Conservation (phyloP, 1,139 yeast species). For the Candida pseudocylindracea region DNA sequence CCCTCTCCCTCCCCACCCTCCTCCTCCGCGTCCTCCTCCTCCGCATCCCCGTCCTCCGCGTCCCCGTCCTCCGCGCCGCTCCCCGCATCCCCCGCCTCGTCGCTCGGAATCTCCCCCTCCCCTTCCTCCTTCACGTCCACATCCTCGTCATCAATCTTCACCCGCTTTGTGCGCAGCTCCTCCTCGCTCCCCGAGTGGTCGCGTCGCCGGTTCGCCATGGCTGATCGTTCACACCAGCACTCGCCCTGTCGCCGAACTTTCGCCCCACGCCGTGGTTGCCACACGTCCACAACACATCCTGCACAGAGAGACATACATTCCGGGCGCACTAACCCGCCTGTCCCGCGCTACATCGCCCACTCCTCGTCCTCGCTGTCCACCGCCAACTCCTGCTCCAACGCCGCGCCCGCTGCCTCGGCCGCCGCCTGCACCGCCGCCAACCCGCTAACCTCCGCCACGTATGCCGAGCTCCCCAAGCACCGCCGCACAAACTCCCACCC, state of each 20-base stretch:
- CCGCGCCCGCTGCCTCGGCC: constrained; percentile 33
- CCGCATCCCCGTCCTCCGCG: constrained; percentile 5
- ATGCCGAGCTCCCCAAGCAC: constrained; percentile 43
- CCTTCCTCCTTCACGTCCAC: constrained; percentile 2
- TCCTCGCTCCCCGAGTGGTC: too few relatives aligned
- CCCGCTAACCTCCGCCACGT: constrained; percentile 62
- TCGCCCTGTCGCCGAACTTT: too few relatives aligned
- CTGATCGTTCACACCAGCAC: too few relatives aligned
- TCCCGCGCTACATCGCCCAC: too few relatives aligned
- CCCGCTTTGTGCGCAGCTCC: too few relatives aligned
- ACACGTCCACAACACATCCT: too few relatives aligned
- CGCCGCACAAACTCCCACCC: constrained; percentile 69
- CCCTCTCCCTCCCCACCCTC: neutral
- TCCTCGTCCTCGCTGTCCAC: too few relatives aligned
- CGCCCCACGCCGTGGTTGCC: too few relatives aligned
- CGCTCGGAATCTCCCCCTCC: constrained; percentile 2
- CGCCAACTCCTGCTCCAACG: too few relatives aligned
- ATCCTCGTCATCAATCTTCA: constrained; percentile 1
- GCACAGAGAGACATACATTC: too few relatives aligned
- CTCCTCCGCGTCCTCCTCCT: constrained; percentile 2
- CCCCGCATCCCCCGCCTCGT: constrained; percentile 5
- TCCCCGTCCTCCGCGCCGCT: constrained; percentile 3
- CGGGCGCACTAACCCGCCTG: too few relatives aligned
- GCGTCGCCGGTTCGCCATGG: too few relatives aligned
- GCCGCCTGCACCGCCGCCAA: constrained; percentile 45